Percentiles rank a stretch among this genome's conserved stretches.
Evolutionary conservation across 1,284 basidiomycete species (phyloP).

Genomic region (Cutaneotrichosporon dermatis): DNA sequence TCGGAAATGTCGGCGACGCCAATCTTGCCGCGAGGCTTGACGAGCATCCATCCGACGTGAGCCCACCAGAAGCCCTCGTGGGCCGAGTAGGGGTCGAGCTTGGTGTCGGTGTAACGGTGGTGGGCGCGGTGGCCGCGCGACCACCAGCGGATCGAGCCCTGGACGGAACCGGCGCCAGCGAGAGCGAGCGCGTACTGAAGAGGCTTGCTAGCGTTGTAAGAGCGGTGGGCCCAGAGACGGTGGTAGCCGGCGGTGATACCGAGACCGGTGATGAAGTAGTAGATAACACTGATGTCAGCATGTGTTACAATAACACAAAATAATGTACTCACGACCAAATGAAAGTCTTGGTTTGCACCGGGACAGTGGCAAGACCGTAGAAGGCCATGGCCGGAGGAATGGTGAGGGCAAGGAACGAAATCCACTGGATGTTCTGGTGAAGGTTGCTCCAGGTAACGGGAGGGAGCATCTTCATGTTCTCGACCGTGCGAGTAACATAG

Average conservation of each 20-base stretch:
- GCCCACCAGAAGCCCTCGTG: conserved; percentile 70
- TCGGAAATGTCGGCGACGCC: conserved; percentile 86
- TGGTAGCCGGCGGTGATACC: conserved; percentile 73
- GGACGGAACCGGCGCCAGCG: conserved; percentile 76
- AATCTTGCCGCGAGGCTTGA: conserved; percentile 81
- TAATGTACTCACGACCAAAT: conserved; percentile 55
- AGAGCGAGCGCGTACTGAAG: conserved; percentile 73
- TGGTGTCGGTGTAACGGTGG: conserved; percentile 91
- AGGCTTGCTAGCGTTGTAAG: conserved; percentile 79
- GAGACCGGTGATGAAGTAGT: conserved; percentile 81
- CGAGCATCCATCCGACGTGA: conserved; percentile 88
- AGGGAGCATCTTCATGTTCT: conserved; percentile 66
- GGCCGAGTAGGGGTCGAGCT: conserved; percentile 89
- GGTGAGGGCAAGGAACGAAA: conserved; percentile 67
- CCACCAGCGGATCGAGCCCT: conserved; percentile 94
- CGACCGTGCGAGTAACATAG: conserved; percentile 80
- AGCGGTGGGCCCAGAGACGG: conserved; percentile 84
- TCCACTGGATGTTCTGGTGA: conserved; percentile 69
- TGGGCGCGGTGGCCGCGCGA: conserved; percentile 88
- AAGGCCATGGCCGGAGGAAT: conserved; percentile 67
- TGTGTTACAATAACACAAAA: background rate
- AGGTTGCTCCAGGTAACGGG: conserved; percentile 69
- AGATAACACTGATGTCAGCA: conserved; percentile 53
- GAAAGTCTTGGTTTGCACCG: conserved; percentile 63
- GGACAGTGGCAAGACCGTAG: conserved; percentile 61